These are phyloP conservation scores for Talaromyces sp. DNA, from an alignment of 2,329 filamentous ascomycete genomes.

Conservation along the genomic window DNA sequence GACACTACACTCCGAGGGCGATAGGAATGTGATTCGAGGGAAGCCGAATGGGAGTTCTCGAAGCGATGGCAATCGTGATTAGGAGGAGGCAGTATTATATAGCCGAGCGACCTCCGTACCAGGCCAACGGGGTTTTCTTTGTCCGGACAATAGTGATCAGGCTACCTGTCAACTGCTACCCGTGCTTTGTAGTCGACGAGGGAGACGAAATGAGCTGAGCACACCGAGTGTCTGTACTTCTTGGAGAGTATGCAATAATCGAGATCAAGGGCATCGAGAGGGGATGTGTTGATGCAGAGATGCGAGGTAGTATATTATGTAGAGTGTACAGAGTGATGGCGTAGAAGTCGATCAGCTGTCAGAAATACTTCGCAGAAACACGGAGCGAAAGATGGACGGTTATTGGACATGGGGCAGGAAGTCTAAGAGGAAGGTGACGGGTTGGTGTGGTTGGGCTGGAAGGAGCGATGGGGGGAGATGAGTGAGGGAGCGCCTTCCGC, in stretches of 20 bases:
- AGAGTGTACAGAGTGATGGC: neutral
- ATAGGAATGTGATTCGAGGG: constrained; percentile 9
- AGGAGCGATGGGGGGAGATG: neutral
- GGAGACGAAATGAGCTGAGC: neutral
- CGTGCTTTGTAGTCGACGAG: neutral
- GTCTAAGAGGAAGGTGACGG: constrained; percentile 2
- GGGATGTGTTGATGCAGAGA: constrained; percentile 1
- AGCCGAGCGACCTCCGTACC: neutral
- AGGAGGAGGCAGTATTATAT: neutral
- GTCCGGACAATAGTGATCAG: neutral
- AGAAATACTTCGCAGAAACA: neutral
- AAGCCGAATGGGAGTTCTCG: neutral
- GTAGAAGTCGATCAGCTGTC: neutral
- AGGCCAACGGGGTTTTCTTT: neutral
- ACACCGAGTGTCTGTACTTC: neutral
- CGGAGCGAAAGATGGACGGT: neutral
- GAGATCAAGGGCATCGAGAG: neutral
- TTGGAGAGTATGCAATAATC: neutral
- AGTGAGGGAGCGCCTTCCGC: neutral
- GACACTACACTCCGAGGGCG: neutral
- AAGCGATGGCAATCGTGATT: neutral
- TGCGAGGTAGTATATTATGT: neutral
- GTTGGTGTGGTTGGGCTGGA: neutral
- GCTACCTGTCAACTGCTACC: neutral
- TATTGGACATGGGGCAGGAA: neutral